Percentiles rank a stretch among this genome's conserved stretches.
phyloP scores from a whole-genome alignment of 352 stramenopile species.

The Blastocystis sp. region DNA sequence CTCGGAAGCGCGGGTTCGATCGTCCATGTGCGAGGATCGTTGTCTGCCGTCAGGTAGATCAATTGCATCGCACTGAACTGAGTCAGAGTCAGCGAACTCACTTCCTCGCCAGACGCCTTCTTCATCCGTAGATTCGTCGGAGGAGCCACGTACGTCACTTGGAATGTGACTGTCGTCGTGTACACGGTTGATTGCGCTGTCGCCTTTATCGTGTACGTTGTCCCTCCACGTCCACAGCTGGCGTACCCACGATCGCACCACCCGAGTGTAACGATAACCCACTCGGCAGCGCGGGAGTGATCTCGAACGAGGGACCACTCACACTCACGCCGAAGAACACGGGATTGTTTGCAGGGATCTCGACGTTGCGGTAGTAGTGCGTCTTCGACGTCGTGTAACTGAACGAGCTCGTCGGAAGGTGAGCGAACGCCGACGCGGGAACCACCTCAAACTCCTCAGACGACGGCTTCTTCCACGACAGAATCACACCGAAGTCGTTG shows the following conservation, averaged over 20 bases:
- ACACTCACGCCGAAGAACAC: conserved; percentile 28
- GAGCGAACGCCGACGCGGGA: not conserved
- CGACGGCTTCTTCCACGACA: not conserved
- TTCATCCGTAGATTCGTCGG: not conserved
- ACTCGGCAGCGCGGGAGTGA: conserved; percentile 3
- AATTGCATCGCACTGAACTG: not conserved
- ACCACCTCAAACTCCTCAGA: not conserved
- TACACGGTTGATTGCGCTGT: not conserved
- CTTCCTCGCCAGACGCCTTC: not conserved
- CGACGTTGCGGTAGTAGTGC: conserved; percentile 5
- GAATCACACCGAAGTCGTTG: not conserved
- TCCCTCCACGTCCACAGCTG: not conserved
- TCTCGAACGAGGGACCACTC: not conserved
- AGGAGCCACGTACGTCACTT: conserved; percentile 6
- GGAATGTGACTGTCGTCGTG: not conserved
- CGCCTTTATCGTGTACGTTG: not conserved
- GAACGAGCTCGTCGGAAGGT: not conserved
- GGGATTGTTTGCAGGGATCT: not conserved
- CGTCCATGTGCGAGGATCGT: not conserved
- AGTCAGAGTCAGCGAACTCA: no score
- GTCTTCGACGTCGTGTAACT: not conserved
- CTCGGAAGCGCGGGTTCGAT: not conserved
- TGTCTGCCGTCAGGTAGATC: not conserved
- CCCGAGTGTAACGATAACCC: not conserved
- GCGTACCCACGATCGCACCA: conserved; percentile 23